Evolutionary conservation across 768 basidiomycete species (phyloP).

Genomic region (Fomitopsis serialis): DNA sequence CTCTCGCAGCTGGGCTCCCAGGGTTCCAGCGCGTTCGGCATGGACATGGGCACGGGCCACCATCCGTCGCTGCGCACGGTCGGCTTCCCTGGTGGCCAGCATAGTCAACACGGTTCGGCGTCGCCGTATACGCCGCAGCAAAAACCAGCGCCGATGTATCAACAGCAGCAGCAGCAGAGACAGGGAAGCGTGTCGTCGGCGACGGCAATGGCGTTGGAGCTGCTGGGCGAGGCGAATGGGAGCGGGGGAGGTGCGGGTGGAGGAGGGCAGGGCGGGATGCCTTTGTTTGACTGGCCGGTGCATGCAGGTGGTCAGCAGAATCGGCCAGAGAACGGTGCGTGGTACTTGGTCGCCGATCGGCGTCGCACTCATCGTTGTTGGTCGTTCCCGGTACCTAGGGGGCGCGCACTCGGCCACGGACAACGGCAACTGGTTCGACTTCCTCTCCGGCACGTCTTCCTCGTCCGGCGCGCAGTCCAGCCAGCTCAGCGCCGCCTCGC

Average conservation of each 20-base stretch:
- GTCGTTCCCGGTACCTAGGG: too few relatives aligned
- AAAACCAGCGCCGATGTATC: not conserved
- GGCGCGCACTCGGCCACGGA: too few relatives aligned
- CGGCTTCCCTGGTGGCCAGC: slow-evolving; percentile 8
- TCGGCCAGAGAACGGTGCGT: not conserved
- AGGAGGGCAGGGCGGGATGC: slow-evolving; percentile 3
- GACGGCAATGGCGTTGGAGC: slow-evolving; percentile 17
- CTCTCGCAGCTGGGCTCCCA: slow-evolving; percentile 5
- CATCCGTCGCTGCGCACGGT: slow-evolving; percentile 8
- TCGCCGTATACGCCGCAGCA: slow-evolving; percentile 8
- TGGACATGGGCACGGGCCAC: slow-evolving; percentile 2
- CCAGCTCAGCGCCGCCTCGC: slow-evolving; percentile 7
- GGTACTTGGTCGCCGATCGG: too few relatives aligned
- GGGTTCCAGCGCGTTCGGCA: slow-evolving; percentile 13
- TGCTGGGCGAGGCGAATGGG: slow-evolving; percentile 13
- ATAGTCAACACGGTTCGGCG: not conserved
- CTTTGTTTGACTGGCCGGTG: slow-evolving; percentile 23
- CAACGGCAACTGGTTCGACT: slow-evolving; percentile 16
- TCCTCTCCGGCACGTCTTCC: slow-evolving; percentile 6
- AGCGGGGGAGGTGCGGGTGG: slow-evolving; percentile 9
- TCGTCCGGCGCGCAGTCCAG: slow-evolving; percentile 2
- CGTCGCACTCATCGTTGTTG: too few relatives aligned
- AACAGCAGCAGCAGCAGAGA: not conserved
- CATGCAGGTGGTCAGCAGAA: slow-evolving; percentile 8
- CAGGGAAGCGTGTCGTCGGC: too few relatives aligned